Conservation (phyloP, 1,284 basidiomycete species). For the Fomitopsis palustris region DNA sequence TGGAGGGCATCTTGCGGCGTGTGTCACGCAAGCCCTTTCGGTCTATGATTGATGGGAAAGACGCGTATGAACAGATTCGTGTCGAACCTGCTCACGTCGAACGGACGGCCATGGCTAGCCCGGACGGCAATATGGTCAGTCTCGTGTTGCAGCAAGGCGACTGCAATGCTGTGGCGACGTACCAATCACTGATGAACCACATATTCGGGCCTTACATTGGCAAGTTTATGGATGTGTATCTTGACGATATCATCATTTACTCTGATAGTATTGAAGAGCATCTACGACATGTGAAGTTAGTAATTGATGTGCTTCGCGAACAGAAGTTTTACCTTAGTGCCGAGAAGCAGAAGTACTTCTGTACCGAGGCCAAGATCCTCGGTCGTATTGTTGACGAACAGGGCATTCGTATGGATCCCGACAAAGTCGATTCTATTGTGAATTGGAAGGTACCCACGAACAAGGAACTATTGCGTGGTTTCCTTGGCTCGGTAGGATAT, state of each 20-base stretch:
- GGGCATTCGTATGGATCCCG: not conserved
- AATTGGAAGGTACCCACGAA: not conserved
- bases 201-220: conserved; percentile 26
- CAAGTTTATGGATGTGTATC: conserved; percentile 10
- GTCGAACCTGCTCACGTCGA: too few species aligned
- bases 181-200: conserved; percentile 31
- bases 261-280: conserved; percentile 24
- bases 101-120: too few species aligned
- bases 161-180: conserved; percentile 33
- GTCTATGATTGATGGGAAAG: too few species aligned
- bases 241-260: conserved; percentile 29
- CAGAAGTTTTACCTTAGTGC: conserved; percentile 20
- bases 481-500: not conserved
- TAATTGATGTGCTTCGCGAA: conserved; percentile 13
- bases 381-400: not conserved
- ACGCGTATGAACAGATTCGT: too few species aligned
- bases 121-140: conserved; percentile 33
- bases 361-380: not conserved
- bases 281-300: too few species aligned
- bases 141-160: conserved; percentile 34
- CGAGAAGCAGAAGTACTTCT: conserved; percentile 14
- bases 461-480: not conserved
- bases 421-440: not conserved
- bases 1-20: too few species aligned
- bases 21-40: too few species aligned